Base-by-base conservation (phyloP, 1,284 basidiomycete genomes). In the Spongiforma sp. region DNA sequence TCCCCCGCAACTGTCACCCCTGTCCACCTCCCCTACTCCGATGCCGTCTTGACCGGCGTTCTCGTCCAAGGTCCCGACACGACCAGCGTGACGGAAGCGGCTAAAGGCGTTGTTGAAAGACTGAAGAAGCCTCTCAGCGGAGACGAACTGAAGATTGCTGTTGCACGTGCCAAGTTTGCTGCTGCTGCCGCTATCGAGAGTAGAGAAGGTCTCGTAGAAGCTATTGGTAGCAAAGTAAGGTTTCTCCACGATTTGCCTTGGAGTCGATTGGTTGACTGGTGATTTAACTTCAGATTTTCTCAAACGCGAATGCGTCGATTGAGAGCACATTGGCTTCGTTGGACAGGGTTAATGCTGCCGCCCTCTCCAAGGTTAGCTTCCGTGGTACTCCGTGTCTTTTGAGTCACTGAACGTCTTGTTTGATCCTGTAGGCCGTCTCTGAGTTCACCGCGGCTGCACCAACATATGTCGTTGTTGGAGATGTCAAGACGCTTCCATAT, bases 151-250 rank as follows among this genome's bases (percentile, higher is more conserved):
- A 89, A 90, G 82, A 84, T 85, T 69, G 95, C 96, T 17, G 80
- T 95, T 61, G 89, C 92, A 26, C 94, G 94, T 79, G 94, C 95
- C 68, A 94, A 93, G 78, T 96, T 97, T 75, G 80, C 85, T 60
- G 87, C 91, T 72, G 95, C 95, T 6, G 82, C 80, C 64, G 81
- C 84, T 59, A 71, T 86, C 33, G 96, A 98, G 70, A 83, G 81
- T 59, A 82, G 91, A 65, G 87, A 90, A n/a, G 90, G 90, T n/a
- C 72, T 93, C 32, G 76, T 91, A 33, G 81, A 85, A 54, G 78
- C 83, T 53, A 78, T 93, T 65, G 90, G 87, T 36, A 77, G 86
- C 30, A 87, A 89, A 82, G 91, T 91, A 62, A n/a, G 77, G 14
- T 55, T 62, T 53, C 66, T 48, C 34, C 19, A 21, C n/a, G 9